Conservation (phyloP, 2,329 filamentous ascomycete genomes). For the Phyllosticta capitalensis region DNA sequence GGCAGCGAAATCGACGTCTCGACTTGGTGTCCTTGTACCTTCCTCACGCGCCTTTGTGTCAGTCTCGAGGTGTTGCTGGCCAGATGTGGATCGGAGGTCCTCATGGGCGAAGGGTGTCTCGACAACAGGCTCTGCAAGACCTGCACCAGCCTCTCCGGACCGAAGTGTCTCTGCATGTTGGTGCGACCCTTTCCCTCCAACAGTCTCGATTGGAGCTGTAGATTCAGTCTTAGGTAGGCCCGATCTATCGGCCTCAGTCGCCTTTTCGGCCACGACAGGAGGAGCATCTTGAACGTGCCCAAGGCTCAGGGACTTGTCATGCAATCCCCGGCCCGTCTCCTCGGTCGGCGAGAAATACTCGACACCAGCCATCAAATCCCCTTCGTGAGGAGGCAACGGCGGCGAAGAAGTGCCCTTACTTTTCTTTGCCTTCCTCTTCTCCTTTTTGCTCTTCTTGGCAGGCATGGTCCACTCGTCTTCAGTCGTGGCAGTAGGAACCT, state of each 20-base stretch:
- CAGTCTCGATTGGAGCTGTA: too few species aligned
- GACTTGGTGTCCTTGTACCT: conserved; percentile 18
- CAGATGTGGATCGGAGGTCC: not conserved
- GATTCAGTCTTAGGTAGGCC: too few species aligned
- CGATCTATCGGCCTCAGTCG: not conserved
- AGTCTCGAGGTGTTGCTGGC: not conserved
- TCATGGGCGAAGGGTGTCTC: not conserved
- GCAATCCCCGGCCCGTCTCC: not conserved
- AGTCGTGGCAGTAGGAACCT: not conserved
- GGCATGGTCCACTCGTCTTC: not conserved
- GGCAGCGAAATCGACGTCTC: conserved; percentile 39
- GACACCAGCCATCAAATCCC: not conserved
- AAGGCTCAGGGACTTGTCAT: not conserved
- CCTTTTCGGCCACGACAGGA: not conserved
- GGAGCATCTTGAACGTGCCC: not conserved
- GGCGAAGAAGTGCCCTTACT: conserved; percentile 14
- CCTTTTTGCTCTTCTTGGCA: conserved; percentile 25
- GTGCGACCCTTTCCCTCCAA: too few species aligned
- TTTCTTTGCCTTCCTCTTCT: conserved; percentile 24
- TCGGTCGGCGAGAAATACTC: conserved; percentile 15
- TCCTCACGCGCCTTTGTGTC: not conserved
- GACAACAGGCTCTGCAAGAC: too few species aligned
- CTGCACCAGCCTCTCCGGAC: too few species aligned
- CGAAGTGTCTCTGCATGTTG: too few species aligned
- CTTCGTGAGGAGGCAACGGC: not conserved